A percentile compares a stretch with the other conserved stretches of the same genome.
Conservation (phyloP, 345 rosid genomes). For the Passiflora organensis region DNA sequence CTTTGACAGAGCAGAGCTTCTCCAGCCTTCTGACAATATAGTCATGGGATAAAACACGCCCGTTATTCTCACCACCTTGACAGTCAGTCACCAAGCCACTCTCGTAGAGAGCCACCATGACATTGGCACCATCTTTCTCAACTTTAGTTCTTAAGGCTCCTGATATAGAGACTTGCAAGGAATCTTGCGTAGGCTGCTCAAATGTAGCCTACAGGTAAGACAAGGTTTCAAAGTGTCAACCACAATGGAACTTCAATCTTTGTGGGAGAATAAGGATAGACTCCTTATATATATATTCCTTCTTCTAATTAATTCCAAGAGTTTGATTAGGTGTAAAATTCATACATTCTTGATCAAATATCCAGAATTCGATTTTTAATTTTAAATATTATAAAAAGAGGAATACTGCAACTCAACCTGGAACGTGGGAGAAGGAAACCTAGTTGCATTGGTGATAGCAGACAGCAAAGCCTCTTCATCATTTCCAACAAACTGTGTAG, state of each 20-base stretch:
- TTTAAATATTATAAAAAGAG: no score
- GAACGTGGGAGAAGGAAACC: constrained; percentile 60
- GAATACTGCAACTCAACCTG: no score
- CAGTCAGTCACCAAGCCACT: constrained; percentile 65
- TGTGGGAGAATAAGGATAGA: no score
- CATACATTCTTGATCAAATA: no score
- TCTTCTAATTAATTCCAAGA: no score
- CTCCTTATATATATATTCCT: no score
- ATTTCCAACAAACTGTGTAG: constrained; percentile 51
- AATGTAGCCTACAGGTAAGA: constrained; percentile 56
- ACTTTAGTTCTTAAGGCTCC: constrained; percentile 54
- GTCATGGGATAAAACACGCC: constrained; percentile 67
- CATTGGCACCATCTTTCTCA: constrained; percentile 47
- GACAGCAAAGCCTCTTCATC: constrained; percentile 60
- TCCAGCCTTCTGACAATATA: constrained; percentile 71
- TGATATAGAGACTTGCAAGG: constrained; percentile 49
- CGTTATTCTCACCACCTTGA: constrained; percentile 65
- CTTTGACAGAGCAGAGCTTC: constrained; percentile 63
- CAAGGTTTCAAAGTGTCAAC: not conserved
- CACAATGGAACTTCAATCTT: not conserved
- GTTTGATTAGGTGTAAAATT: no score
- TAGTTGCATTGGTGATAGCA: constrained; percentile 46
- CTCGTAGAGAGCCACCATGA: constrained; percentile 82
- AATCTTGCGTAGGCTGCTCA: constrained; percentile 52
- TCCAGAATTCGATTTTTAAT: no score